Percentiles rank a stretch among this genome's conserved stretches.
Conservation (phyloP, 106 monocot species). For the Acanthochlamys bracteata region DNA sequence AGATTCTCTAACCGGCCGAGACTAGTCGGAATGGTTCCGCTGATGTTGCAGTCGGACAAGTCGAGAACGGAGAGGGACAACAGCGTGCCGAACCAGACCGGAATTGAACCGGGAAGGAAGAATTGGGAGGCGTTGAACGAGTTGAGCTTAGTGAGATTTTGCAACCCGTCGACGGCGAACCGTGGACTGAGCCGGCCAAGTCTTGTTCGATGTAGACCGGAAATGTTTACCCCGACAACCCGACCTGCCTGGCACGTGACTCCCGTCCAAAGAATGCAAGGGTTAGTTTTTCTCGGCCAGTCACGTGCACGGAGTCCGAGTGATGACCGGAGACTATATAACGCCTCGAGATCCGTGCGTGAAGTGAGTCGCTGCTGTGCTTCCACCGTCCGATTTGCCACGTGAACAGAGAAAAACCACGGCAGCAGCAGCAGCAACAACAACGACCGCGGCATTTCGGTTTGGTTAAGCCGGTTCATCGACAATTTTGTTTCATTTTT, state of each 20-base stretch:
- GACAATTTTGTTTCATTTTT: not conserved
- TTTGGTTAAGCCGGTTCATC: not conserved
- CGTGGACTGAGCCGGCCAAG: constrained; percentile 42
- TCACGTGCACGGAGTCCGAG: constrained; percentile 67
- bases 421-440: not conserved
- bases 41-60: constrained; percentile 35
- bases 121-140: constrained; percentile 66
- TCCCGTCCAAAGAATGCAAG: constrained; percentile 61
- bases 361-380: constrained; percentile 22
- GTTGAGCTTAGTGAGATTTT: constrained; percentile 44
- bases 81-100: constrained; percentile 41
- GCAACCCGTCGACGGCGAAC: constrained; percentile 76
- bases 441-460: not conserved
- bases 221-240: constrained; percentile 37
- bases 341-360: constrained; percentile 43
- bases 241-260: constrained; percentile 50
- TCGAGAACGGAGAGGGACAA: constrained; percentile 22
- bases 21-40: constrained; percentile 34
- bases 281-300: constrained; percentile 76
- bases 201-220: constrained; percentile 66
- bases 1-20: constrained; percentile 26
- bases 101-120: constrained; percentile 61
- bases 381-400: constrained; percentile 4
- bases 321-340: constrained; percentile 59
- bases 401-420: not conserved